phyloP scores from a whole-genome alignment of 2,329 filamentous ascomycete genomes.

The Fusarium paranaense region DNA sequence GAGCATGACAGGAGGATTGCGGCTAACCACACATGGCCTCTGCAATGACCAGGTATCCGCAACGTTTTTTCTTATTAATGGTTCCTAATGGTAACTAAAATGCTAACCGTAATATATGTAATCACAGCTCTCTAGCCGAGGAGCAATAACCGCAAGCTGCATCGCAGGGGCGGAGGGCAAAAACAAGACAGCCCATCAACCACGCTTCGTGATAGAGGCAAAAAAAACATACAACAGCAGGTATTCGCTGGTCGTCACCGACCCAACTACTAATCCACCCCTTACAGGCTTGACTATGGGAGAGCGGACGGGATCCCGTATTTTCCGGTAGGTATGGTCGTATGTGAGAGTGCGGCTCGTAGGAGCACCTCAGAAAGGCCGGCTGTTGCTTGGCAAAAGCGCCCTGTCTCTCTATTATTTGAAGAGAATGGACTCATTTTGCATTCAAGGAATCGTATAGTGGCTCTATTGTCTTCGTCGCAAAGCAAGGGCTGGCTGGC shows the following conservation, averaged over 20 bases:
- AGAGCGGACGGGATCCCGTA: not conserved
- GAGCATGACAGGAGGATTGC: not conserved
- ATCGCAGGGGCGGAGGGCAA: not conserved
- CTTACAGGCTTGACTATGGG: not conserved
- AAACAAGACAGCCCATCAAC: not conserved
- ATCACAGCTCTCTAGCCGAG: not conserved
- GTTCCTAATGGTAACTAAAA: not conserved
- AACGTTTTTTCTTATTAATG: not conserved
- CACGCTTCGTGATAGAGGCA: not conserved
- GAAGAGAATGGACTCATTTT: not conserved
- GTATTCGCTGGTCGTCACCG: not conserved
- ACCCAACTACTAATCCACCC: not conserved
- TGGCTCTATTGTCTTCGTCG: not conserved
- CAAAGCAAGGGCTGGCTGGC: not conserved
- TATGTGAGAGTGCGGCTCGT: no score
- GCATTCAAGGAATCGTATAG: not conserved
- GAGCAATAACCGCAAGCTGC: not conserved
- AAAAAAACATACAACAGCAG: not conserved
- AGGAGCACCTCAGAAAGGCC: not conserved
- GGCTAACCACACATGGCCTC: not conserved
- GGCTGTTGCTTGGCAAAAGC: not conserved
- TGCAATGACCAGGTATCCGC: not conserved
- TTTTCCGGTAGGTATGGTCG: not conserved
- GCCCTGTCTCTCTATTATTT: not conserved
- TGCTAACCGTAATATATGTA: not conserved